These are phyloP conservation scores for Leptographium radiaticola DNA, from an alignment of 2,329 filamentous ascomycete species.

Conservation along the genomic window DNA sequence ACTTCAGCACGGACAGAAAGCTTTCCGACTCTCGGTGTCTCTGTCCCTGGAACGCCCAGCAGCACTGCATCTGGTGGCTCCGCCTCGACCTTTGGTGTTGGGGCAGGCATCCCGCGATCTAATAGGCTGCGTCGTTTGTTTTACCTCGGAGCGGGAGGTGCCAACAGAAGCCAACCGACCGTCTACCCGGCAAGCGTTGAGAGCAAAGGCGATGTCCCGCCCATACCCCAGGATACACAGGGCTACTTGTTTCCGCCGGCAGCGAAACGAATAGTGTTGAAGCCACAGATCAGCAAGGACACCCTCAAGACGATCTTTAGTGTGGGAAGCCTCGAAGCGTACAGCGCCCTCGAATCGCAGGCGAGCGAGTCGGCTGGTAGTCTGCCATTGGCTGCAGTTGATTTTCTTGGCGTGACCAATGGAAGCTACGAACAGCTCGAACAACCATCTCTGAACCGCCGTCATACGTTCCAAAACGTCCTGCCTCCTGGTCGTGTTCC, in stretches of 20 bases:
- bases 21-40: slow-evolving; percentile 12
- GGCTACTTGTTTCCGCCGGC: slow-evolving; percentile 20
- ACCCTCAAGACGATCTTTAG: slow-evolving; percentile 37
- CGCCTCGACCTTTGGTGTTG: slow-evolving; percentile 20
- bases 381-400: not conserved
- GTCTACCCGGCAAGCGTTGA: slow-evolving; percentile 11
- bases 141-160: slow-evolving; percentile 19
- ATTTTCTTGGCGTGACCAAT: not conserved
- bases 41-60: slow-evolving; percentile 16
- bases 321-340: slow-evolving; percentile 29
- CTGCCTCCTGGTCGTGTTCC: slow-evolving; percentile 13
- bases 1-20: slow-evolving; percentile 7
- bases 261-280: slow-evolving; percentile 23
- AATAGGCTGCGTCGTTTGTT: slow-evolving; percentile 28
- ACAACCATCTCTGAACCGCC: slow-evolving; percentile 9
- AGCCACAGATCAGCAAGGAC: slow-evolving; percentile 29
- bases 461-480: slow-evolving; percentile 14
- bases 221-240: slow-evolving; percentile 22
- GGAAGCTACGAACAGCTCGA: not conserved
- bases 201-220: slow-evolving; percentile 17
- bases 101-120: slow-evolving; percentile 21
- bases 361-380: not conserved
- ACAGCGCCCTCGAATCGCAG: slow-evolving; percentile 9
- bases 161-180: slow-evolving; percentile 16
- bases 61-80: slow-evolving; percentile 17